Conservation (phyloP, 768 basidiomycete genomes). For the Lepiota venenata region DNA sequence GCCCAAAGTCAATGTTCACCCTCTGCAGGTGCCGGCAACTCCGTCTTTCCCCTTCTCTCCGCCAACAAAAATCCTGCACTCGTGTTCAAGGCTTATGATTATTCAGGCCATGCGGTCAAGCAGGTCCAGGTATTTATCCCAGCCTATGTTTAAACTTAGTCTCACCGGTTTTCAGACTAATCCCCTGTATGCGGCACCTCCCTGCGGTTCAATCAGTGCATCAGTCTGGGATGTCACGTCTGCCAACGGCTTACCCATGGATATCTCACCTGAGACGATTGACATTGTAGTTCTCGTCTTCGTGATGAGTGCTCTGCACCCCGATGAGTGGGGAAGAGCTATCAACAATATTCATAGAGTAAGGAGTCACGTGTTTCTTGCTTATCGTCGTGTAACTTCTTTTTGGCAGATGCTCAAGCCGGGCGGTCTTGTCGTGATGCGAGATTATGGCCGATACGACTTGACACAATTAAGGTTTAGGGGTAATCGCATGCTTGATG, state of each 20-base stretch:
- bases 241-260: conserved; percentile 51
- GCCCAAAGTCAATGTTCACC: background rate
- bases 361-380: conserved; percentile 13
- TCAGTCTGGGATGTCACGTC: conserved; percentile 92
- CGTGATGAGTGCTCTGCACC: conserved; percentile 91
- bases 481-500: conserved; percentile 78
- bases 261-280: conserved; percentile 62
- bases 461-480: conserved; percentile 95
- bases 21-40: conserved; percentile 83
- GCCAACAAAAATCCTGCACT: conserved; percentile 80
- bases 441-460: conserved; percentile 95
- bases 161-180: conserved; percentile 48
- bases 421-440: conserved; percentile 76
- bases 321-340: conserved; percentile 85
- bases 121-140: conserved; percentile 68
- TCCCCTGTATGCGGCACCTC: conserved; percentile 63
- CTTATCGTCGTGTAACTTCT: background rate
- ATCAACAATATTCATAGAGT: conserved; percentile 79
- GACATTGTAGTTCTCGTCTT: conserved; percentile 93
- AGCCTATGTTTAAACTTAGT: background rate
- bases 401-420: conserved; percentile 79
- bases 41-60: conserved; percentile 85
- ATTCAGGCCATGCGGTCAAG: conserved; percentile 83
- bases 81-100: conserved; percentile 81
- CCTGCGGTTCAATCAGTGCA: conserved; percentile 68